Evolutionary conservation across 2,329 filamentous ascomycete species (phyloP), one percentile per base, ranked within the genome.

Genomic region (Raffaelea deltoideospora): DNA sequence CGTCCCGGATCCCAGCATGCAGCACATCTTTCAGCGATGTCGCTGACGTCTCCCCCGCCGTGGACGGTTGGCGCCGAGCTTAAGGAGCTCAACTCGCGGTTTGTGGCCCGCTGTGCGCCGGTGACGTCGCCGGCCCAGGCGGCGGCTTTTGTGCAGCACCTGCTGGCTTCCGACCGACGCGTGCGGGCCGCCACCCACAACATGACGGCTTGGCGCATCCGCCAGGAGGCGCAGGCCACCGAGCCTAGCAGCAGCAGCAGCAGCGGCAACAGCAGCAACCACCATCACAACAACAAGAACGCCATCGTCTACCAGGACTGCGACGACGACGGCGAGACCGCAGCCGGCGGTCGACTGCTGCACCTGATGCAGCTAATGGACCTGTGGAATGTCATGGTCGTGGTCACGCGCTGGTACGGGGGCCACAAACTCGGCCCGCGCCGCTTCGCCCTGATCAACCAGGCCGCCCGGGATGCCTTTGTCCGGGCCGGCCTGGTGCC

Each of bases 291-390:
- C 6, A 72, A 72, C 0, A 66, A 63, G 40, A 63, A 64, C 5
- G 33, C 9, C 9, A 69, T 68, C 35, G 61, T 62, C 21, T 85
- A 78, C 47, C 87, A 96, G 55, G 90, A 98, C 57, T 95, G 79
- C 52, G 83, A 98, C 49, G 90, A 98, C 50, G 90, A 98, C 54
- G 90, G 90, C 3, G 90, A 98, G 65, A 82, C 82, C 20, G 90
- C 90, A 6, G 90, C 90, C 0, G 90, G 90, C 1, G 77, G 80
- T 0, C 69, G 90, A 30, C 58, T 98, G 50, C 58, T 96, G 41
- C 85, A 93, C 59, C 63, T 98, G 22, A 79, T 98, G 76, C 86
- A 95, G 61, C 60, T 94, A 42, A 95, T 95, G 83, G 83, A 87
- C 50, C 67, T 92, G 10, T 95, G 87, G 86, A 74, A 92, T 55